Base-by-base conservation (phyloP, 1,139 yeast species). In the Hemisphaericaspora lyxosophila region DNA sequence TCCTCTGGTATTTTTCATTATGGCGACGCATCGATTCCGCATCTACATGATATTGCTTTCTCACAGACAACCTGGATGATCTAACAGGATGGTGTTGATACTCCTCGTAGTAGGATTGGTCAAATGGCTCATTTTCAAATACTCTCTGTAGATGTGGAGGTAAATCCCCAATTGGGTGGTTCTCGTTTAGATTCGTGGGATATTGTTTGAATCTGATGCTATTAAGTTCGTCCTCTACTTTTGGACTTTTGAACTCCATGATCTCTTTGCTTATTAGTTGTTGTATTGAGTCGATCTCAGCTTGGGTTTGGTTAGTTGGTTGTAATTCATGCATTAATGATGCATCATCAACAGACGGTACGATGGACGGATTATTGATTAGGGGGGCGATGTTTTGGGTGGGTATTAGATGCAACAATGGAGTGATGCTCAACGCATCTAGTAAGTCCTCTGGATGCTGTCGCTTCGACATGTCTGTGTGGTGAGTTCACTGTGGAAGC, bases 341-440 rank as follows among this genome's bases (percentile, higher is more conserved):
- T 12, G 31, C 13, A 7, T 34, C 37, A 24, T 42, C 34, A 4
- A 36, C 23, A n/a, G 32, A 11, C 3, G 36, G 39, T 3, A 34
- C 37, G 19, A 42, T 33, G 27, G 24, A 41, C 7, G 45, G 35
- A 22, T 31, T 15, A 14, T 32, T 40, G 5, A 58, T 40, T 14
- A 59, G 41, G 1, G 62, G 55, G 2, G 59, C 58, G 5, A 61
- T 24, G 22, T 51, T 58, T 34, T 62, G 67, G 17, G 50, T 56
- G 6, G 70, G 69, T 11, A 64, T 42, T 12, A 64, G 46, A 39
- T 60, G 64, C 13, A 53, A 41, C 12, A 64, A 41, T 4, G 70
- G 70, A 8, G 60, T 54, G 5, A 56, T 50, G 13, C 59, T 46
- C 31, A 62, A 46, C 13, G 60, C 60, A 35, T 58, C 59, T 23